phyloP scores from a whole-genome alignment of 1,139 yeast genomes.

The Sugiyamaella sp. region DNA sequence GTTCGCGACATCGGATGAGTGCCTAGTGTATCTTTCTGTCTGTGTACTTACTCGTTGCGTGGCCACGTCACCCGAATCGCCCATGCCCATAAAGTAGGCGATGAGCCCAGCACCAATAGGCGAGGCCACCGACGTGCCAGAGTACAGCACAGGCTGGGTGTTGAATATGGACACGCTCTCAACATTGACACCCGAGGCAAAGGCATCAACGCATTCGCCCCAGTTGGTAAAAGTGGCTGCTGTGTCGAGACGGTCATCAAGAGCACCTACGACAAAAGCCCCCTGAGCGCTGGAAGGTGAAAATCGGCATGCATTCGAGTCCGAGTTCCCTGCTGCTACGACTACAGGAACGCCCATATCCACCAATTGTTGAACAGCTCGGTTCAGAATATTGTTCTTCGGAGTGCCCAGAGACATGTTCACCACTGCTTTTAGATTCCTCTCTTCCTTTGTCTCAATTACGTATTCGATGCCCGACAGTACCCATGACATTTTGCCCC shows the following conservation, averaged over 20 bases:
- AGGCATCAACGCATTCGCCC: slow-evolving; percentile 85
- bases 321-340: slow-evolving; percentile 89
- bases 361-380: slow-evolving; percentile 71
- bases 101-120: slow-evolving; percentile 78
- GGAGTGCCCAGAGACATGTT: slow-evolving; percentile 79
- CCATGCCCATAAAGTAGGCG: slow-evolving; percentile 65
- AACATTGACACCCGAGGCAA: slow-evolving; percentile 79
- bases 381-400: slow-evolving; percentile 64
- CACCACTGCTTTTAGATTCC: slow-evolving; percentile 62
- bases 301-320: slow-evolving; percentile 71
- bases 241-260: slow-evolving; percentile 68
- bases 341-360: slow-evolving; percentile 73
- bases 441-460: slow-evolving; percentile 42
- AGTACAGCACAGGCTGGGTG: slow-evolving; percentile 48
- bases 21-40: too few relatives aligned
- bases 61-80: slow-evolving; percentile 51
- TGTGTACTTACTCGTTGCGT: slow-evolving; percentile 41
- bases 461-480: slow-evolving; percentile 73
- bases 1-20: neutral
- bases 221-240: slow-evolving; percentile 81
- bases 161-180: slow-evolving; percentile 45
- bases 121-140: slow-evolving; percentile 91
- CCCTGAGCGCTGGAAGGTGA: slow-evolving; percentile 77
- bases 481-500: slow-evolving; percentile 63
- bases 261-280: slow-evolving; percentile 85